Base-by-base conservation (phyloP, 441 rosid species). In the Populus hybrid region DNA sequence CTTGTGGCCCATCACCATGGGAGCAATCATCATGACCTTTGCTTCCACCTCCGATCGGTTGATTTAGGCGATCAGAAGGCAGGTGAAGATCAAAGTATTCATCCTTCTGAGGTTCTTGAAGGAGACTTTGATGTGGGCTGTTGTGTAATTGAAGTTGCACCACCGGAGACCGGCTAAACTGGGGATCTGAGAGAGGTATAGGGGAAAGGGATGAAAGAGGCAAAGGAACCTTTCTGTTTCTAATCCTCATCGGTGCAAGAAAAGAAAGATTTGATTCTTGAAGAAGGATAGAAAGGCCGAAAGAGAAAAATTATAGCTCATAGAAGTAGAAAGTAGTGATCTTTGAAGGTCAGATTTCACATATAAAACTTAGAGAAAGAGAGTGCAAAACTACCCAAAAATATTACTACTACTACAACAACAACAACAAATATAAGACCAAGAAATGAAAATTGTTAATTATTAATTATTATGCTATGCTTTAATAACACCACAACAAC, bases 171-270 rank as follows among this genome's bases (percentile, higher is more conserved):
- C 76, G 86, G 89, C 77, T 84, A 53, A 79, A 83, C 87, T 83
- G 87, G 94, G 90, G 95, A 93, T 92, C 97, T 90, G 95, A 88
- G 71, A 91, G 83, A 69, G 92, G 95, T 9, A 87, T 82, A 20
- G 97, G 98, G 53, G 93, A 89, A 12, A 91, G 89, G 68, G 94
- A 88, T 23, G 95, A 87, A 28, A 90, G 87, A 66, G 98, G 90
- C 24, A 90, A 85, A 35, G 90, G 95, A 7, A 81, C 92, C 81
- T 83, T 88, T 80, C 98, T 88, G 82, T 93, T 93, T 76, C 99
- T 90, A 91, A 94, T 94, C 92, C 99, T 94, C 99, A 94, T 94
- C 29, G 29, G 29, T 28, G 29, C 29, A 28, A 28, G 67, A 36
- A 64, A 31, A 73, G 68, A 21, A 65, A 28, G 35, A 14, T 68